These are phyloP conservation scores for Citrus reticulata DNA, from an alignment of 345 rosid genomes.

Conservation along the genomic window DNA sequence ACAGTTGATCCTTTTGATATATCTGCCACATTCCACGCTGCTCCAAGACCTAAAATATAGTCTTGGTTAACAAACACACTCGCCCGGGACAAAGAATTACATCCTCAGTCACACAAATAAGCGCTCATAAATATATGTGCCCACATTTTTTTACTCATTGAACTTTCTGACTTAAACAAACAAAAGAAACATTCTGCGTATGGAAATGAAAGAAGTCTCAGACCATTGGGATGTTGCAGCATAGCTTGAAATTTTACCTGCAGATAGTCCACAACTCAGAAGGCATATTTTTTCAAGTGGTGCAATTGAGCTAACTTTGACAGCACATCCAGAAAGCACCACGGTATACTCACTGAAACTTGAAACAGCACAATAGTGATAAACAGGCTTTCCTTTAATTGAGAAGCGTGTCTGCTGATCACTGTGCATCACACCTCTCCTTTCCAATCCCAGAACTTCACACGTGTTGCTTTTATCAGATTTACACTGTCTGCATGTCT, in stretches of 20 bases:
- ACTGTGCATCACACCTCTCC: slow-evolving; percentile 85
- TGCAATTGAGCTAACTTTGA: slow-evolving; percentile 58
- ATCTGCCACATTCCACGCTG: slow-evolving; percentile 95
- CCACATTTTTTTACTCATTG: background rate
- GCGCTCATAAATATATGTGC: background rate
- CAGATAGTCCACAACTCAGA: slow-evolving; percentile 83
- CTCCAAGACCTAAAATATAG: slow-evolving; percentile 69
- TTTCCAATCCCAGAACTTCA: slow-evolving; percentile 79
- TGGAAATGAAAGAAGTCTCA: background rate
- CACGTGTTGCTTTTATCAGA: slow-evolving; percentile 86
- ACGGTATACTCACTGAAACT: slow-evolving; percentile 94
- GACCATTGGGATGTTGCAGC: background rate
- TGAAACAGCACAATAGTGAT: slow-evolving; percentile 88
- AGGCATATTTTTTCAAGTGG: slow-evolving; percentile 85
- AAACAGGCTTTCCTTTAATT: slow-evolving; percentile 68
- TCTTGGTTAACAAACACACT: background rate
- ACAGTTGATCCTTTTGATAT: slow-evolving; percentile 73
- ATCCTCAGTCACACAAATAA: background rate
- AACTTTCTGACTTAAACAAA: background rate
- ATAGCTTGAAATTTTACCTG: slow-evolving; percentile 42
- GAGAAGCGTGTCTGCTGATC: slow-evolving; percentile 74
- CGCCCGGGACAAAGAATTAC: background rate
- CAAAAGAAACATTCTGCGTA: background rate
- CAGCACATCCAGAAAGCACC: slow-evolving; percentile 93
- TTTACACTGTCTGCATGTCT: slow-evolving; percentile 58